phyloP scores from a whole-genome alignment of 352 stramenopile species.

The Globisporangium cystogenes region DNA sequence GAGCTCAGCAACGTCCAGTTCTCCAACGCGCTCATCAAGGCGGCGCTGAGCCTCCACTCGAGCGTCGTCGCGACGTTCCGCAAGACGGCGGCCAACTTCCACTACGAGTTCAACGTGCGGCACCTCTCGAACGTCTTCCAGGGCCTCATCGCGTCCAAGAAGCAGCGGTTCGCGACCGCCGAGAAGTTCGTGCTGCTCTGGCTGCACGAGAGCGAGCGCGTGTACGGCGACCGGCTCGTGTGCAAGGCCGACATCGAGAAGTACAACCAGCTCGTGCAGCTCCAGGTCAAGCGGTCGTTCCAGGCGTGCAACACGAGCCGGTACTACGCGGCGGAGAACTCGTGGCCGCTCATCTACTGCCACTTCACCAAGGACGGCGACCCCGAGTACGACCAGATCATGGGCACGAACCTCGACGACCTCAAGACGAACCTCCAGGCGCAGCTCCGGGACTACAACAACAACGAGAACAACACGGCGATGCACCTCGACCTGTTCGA shows the following conservation, averaged over 20 bases:
- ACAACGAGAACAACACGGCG: slow-evolving; percentile 93
- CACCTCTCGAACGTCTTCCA: slow-evolving; percentile 96
- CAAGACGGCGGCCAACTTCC: slow-evolving; percentile 96
- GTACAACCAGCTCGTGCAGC: slow-evolving; percentile 92
- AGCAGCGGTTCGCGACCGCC: slow-evolving; percentile 85
- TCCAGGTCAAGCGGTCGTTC: slow-evolving; percentile 94
- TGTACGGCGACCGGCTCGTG: slow-evolving; percentile 94
- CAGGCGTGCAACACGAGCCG: slow-evolving; percentile 86
- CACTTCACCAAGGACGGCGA: slow-evolving; percentile 95
- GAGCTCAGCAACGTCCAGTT: slow-evolving; percentile 88
- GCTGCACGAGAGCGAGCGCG: slow-evolving; percentile 95
- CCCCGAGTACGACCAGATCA: slow-evolving; percentile 92
- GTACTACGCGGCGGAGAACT: slow-evolving; percentile 93
- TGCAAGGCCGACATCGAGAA: slow-evolving; percentile 90
- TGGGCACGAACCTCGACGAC: slow-evolving; percentile 82
- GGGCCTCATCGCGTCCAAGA: slow-evolving; percentile 91
- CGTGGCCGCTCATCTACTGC: slow-evolving; percentile 95
- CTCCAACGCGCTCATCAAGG: slow-evolving; percentile 90
- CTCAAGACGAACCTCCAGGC: slow-evolving; percentile 88
- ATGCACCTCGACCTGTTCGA: slow-evolving; percentile 97
- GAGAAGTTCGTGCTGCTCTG: slow-evolving; percentile 95
- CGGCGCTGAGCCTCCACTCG: slow-evolving; percentile 89
- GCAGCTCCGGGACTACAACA: slow-evolving; percentile 93
- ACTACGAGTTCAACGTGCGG: slow-evolving; percentile 98
- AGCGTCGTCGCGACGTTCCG: slow-evolving; percentile 89